phyloP scores from a whole-genome alignment of 305 asterid species.

The Fraxinus floribunda region DNA sequence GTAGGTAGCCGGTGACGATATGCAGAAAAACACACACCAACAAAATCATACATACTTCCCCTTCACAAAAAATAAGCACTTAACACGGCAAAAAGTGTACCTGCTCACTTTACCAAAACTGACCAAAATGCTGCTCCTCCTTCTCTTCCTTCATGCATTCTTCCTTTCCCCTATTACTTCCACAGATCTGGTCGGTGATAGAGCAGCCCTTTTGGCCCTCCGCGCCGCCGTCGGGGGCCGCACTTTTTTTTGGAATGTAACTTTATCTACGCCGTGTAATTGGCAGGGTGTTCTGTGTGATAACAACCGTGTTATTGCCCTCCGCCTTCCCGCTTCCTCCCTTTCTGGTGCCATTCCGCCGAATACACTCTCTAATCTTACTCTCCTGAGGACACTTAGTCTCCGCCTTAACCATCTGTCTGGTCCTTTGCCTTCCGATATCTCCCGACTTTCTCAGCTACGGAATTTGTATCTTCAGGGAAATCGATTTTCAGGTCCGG shows the following conservation, averaged over 20 bases:
- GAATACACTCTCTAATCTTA: slow-evolving; percentile 50
- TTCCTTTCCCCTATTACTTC: slow-evolving; percentile 27
- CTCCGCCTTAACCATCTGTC: slow-evolving; percentile 78
- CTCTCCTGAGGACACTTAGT: slow-evolving; percentile 63
- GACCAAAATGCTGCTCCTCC: slow-evolving; percentile 40
- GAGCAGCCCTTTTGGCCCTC: slow-evolving; percentile 59
- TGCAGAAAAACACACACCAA: slow-evolving; percentile 1
- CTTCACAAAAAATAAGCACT: background rate
- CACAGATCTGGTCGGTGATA: slow-evolving; percentile 66
- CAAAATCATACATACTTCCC: slow-evolving; percentile 12
- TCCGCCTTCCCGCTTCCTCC: slow-evolving; percentile 81
- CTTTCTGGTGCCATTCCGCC: slow-evolving; percentile 59
- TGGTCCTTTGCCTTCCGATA: slow-evolving; percentile 70
- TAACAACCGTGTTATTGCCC: slow-evolving; percentile 56
- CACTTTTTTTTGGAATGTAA: slow-evolving; percentile 59
- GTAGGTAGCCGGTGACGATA: background rate
- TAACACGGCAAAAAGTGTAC: slow-evolving; percentile 21
- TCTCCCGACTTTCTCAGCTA: slow-evolving; percentile 51
- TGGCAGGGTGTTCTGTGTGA: slow-evolving; percentile 80
- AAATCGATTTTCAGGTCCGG: slow-evolving; percentile 55
- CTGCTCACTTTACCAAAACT: slow-evolving; percentile 6
- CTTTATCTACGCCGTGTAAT: slow-evolving; percentile 55
- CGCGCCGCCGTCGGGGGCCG: slow-evolving; percentile 81
- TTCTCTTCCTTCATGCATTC: slow-evolving; percentile 25
- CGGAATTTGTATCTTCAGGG: slow-evolving; percentile 83